These are phyloP conservation scores for Skeletonema grethae DNA, from an alignment of 108 stramenopile genomes.

Conservation along the genomic window DNA sequence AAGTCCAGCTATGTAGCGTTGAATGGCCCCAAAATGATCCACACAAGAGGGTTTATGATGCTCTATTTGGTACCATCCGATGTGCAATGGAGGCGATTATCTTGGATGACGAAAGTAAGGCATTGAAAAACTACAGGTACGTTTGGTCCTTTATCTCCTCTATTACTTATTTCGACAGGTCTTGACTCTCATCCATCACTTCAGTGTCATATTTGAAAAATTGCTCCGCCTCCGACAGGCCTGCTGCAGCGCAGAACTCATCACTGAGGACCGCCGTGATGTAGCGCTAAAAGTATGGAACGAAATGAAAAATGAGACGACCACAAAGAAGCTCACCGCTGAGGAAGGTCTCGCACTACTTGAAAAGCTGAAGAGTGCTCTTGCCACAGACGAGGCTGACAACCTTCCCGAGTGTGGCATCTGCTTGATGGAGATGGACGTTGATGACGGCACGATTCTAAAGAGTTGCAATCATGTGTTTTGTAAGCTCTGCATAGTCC, in stretches of 20 bases:
- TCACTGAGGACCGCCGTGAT: slow-evolving; percentile 51
- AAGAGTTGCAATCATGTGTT: slow-evolving; percentile 59
- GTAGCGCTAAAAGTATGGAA: slow-evolving; percentile 48
- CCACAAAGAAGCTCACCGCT: slow-evolving; percentile 43
- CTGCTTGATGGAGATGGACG: slow-evolving; percentile 63
- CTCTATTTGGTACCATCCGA: slow-evolving; percentile 48
- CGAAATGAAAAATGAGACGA: slow-evolving; percentile 30
- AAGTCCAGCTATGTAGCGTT: slow-evolving; percentile 42
- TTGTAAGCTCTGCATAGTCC: slow-evolving; percentile 57
- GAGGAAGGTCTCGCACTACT: slow-evolving; percentile 64
- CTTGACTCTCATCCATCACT: slow-evolving; percentile 16
- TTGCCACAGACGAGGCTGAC: slow-evolving; percentile 35
- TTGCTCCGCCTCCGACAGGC: slow-evolving; percentile 66
- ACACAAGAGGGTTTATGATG: slow-evolving; percentile 62
- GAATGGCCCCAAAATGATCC: slow-evolving; percentile 35
- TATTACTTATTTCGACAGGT: not conserved
- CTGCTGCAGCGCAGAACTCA: slow-evolving; percentile 49
- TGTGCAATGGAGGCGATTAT: slow-evolving; percentile 33
- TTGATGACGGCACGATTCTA: slow-evolving; percentile 45
- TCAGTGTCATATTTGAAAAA: slow-evolving; percentile 54
- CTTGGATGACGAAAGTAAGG: slow-evolving; percentile 17
- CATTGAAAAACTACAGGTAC: slow-evolving; percentile 25
- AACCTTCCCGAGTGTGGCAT: slow-evolving; percentile 60
- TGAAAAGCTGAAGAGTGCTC: slow-evolving; percentile 57
- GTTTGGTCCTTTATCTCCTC: not conserved